Evolutionary conservation across 2,329 filamentous ascomycete genomes (phyloP).

Genomic region (Cladosporium sp.): DNA sequence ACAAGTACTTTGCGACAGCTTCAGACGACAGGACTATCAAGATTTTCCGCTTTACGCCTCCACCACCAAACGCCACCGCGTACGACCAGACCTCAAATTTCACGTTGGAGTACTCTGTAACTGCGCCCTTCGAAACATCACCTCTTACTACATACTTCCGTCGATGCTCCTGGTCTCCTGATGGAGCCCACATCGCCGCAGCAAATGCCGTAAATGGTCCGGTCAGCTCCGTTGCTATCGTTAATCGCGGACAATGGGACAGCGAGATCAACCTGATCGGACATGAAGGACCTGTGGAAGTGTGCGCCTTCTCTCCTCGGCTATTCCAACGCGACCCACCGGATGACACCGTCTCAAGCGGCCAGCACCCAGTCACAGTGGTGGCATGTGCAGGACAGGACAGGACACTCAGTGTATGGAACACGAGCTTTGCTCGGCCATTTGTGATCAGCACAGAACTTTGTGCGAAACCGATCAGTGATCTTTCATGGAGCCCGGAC

Average conservation of each 20-base stretch:
- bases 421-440: conserved; percentile 88
- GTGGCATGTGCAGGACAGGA: conserved; percentile 96
- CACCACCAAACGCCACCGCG: conserved; percentile 82
- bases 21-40: conserved; percentile 96
- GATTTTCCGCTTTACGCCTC: conserved; percentile 90
- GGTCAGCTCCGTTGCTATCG: conserved; percentile 93
- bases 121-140: conserved; percentile 79
- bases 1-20: conserved; percentile 98
- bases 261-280: conserved; percentile 96
- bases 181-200: conserved; percentile 93
- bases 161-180: conserved; percentile 94
- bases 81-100: conserved; percentile 98
- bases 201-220: conserved; percentile 96
- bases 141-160: conserved; percentile 96
- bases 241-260: conserved; percentile 88
- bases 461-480: conserved; percentile 85
- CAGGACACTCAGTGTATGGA: conserved; percentile 95
- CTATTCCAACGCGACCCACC: conserved; percentile 72
- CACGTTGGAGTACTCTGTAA: conserved; percentile 86
- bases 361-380: conserved; percentile 68
- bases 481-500: conserved; percentile 90
- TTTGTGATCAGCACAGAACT: conserved; percentile 88
- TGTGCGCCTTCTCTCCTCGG: conserved; percentile 92
- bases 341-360: conserved; percentile 35
- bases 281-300: conserved; percentile 93